Evolutionary conservation across 495 filamentous ascomycete species (phyloP), one percentile per base, ranked within the genome.

Genomic region (Pyrenula massariospora): DNA sequence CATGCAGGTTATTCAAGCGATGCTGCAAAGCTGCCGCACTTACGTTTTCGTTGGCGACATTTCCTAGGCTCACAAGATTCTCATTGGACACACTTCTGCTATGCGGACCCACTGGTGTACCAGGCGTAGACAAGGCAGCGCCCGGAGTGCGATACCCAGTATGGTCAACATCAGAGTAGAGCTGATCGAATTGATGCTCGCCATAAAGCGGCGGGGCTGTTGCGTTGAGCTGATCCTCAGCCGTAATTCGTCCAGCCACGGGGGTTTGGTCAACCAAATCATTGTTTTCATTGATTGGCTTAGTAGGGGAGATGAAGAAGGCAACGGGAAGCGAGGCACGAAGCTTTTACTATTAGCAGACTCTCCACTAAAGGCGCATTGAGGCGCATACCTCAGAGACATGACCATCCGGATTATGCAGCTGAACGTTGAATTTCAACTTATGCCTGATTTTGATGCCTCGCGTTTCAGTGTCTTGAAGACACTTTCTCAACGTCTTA

Each of bases 351-450:
- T 2, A 21, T 48, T 0, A 58, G 49, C 48, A 48, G 15, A 15
- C 20, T 19, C 20, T 53, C 25, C 5, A 15, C 31, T 5, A 8
- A 42, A 42, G 11, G 3, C 22, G 11, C 2, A 36, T 54, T 23
- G 24, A 42, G 10, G 36, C 8, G 54, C 77, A 59, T 72, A 88
- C 84, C 75, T 96, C 90, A 53, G 90, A 95, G 49, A 89, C 76
- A 66, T 96, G 93, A 0, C 88, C 91, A 69, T 98, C 93, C 0
- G 93, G 92, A 61, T 97, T 96, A 60, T 89, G 84, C 25, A 98
- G 76, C 58, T 90, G 86, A 56, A 98, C 82, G 55, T 86, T 84
- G 64, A 96, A 79, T 68, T 85, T 86, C 52, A 96, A 73, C 71
- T 89, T 92, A 66, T 98, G 93, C 50, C 86, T 74, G 20, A 96